phyloP scores from a whole-genome alignment of 2,329 filamentous ascomycete genomes.

The Tolypocladium ovalisporum region DNA sequence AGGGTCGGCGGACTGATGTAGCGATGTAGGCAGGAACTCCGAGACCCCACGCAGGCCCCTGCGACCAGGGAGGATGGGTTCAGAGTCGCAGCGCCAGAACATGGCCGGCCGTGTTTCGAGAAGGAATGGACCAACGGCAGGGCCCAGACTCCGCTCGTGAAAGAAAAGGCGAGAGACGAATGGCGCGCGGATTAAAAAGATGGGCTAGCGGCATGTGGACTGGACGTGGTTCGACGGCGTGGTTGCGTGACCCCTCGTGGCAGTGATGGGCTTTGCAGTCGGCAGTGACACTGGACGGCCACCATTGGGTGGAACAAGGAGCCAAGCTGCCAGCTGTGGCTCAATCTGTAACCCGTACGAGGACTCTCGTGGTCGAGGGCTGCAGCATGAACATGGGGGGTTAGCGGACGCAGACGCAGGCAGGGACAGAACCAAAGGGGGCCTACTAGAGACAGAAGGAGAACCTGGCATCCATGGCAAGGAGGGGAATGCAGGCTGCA shows the following conservation, averaged over 20 bases:
- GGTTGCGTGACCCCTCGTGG: background rate
- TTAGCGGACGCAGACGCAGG: background rate
- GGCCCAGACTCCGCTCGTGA: background rate
- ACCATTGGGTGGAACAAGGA: background rate
- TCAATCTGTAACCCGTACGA: too few species aligned
- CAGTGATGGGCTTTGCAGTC: background rate
- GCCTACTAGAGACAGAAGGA: background rate
- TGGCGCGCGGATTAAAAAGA: background rate
- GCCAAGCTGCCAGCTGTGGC: background rate
- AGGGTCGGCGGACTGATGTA: background rate
- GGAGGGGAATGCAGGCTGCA: background rate
- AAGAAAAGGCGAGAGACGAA: background rate
- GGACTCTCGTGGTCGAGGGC: background rate
- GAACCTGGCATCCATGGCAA: background rate
- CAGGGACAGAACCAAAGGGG: background rate
- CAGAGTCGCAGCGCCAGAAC: background rate
- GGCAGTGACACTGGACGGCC: background rate
- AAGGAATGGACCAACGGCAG: background rate
- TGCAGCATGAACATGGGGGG: background rate
- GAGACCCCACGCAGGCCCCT: background rate
- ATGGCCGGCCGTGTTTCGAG: background rate
- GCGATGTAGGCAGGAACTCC: background rate
- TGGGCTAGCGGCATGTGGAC: background rate
- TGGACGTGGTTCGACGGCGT: background rate
- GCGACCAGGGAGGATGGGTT: background rate